phyloP scores from a whole-genome alignment of 106 monocot species.

The Hemerocallis citrina region DNA sequence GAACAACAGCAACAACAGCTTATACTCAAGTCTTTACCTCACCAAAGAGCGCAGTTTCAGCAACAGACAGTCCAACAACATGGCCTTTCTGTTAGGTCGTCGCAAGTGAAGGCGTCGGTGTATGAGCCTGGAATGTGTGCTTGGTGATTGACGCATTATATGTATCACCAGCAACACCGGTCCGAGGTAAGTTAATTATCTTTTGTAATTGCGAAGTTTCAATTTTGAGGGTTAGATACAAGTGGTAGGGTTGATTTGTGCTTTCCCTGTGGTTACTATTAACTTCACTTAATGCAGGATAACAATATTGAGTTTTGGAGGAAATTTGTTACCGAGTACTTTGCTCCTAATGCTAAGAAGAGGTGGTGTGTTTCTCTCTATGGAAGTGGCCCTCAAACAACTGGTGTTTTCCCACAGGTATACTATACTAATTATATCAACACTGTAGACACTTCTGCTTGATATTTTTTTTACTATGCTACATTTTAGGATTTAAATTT shows the following conservation, averaged over 20 bases:
- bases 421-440: no score
- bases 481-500: no score
- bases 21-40: slow-evolving; percentile 18
- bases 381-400: slow-evolving; percentile 53
- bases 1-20: slow-evolving; percentile 27
- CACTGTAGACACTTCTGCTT: no score
- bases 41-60: slow-evolving; percentile 29
- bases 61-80: slow-evolving; percentile 39
- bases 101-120: slow-evolving; percentile 22
- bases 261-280: neutral
- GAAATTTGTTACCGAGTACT: slow-evolving; percentile 53
- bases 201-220: neutral
- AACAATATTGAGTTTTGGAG: slow-evolving; percentile 83
- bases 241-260: neutral
- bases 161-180: slow-evolving; percentile 82
- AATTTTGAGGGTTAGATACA: neutral
- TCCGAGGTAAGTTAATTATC: slow-evolving; percentile 45
- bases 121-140: slow-evolving; percentile 88
- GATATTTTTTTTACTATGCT: no score
- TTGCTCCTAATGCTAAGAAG: slow-evolving; percentile 59
- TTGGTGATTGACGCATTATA: slow-evolving; percentile 73
- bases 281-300: slow-evolving; percentile 30
- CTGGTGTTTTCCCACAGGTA: slow-evolving; percentile 71
- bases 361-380: slow-evolving; percentile 77
- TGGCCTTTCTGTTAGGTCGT: slow-evolving; percentile 35